Evolutionary conservation across 208 protist species (phyloP).

Genomic region (Leptomonas seymouri): DNA sequence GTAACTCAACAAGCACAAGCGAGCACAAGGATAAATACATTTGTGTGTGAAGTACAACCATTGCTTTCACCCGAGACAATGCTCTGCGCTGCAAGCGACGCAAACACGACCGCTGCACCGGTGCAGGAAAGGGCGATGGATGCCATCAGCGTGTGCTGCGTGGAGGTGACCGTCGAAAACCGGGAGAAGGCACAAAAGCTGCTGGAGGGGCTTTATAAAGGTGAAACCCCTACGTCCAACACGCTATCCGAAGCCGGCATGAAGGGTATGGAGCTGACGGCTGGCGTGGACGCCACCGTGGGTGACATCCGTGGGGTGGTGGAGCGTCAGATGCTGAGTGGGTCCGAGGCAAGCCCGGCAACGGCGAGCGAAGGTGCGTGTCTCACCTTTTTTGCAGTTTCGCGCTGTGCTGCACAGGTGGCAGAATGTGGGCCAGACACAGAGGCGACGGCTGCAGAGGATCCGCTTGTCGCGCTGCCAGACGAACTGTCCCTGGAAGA

Average conservation of each 20-base stretch:
- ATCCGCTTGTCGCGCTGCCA: conserved; percentile 16
- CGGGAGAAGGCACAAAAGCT: conserved; percentile 9
- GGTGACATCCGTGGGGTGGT: conserved; percentile 10
- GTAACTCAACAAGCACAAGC: too few relatives aligned
- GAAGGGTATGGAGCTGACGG: conserved; percentile 13
- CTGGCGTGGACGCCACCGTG: neutral
- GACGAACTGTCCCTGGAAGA: conserved; percentile 9
- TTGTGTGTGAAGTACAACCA: too few relatives aligned
- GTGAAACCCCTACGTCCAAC: neutral
- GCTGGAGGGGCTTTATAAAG: conserved; percentile 3
- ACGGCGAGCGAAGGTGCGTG: neutral
- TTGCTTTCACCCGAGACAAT: neutral
- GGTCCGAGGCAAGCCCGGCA: neutral
- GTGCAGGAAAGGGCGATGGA: neutral
- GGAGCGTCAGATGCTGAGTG: conserved; percentile 4
- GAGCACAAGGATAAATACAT: too few relatives aligned
- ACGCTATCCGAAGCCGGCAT: neutral
- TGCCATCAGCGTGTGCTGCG: conserved; percentile 18
- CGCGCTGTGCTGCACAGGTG: neutral
- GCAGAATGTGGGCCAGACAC: neutral
- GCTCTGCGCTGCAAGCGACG: neutral
- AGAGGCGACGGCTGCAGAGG: neutral
- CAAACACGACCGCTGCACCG: neutral
- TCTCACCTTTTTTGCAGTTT: conserved; percentile 15
- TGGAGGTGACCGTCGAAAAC: conserved; percentile 22